Evolutionary conservation across 2,329 filamentous ascomycete species (phyloP).

Genomic region (Mycosphaerella arachidis): DNA sequence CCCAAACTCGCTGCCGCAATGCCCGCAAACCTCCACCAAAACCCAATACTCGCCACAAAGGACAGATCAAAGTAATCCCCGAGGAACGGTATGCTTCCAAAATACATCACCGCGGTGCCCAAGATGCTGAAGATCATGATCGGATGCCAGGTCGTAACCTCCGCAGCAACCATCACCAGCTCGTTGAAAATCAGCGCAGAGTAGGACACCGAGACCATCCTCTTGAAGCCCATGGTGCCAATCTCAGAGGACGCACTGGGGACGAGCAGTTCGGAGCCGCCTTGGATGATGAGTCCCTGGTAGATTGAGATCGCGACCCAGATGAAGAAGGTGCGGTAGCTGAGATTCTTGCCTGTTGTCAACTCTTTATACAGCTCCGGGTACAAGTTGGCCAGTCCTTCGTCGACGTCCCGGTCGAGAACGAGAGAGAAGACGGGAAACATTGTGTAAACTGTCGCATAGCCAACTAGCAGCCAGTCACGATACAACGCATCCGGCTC

Average conservation of each 20-base stretch:
- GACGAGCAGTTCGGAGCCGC: conserved; percentile 83
- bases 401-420: conserved; percentile 91
- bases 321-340: conserved; percentile 90
- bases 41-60: conserved; percentile 74
- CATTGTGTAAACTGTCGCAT: conserved; percentile 94
- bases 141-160: conserved; percentile 95
- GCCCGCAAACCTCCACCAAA: conserved; percentile 80
- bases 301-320: conserved; percentile 96
- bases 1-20: conserved; percentile 76
- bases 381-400: conserved; percentile 87
- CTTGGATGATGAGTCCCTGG: conserved; percentile 92
- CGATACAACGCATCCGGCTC: conserved; percentile 92
- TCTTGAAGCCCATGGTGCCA: conserved; percentile 31
- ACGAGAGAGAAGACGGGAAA: conserved; percentile 88
- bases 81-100: conserved; percentile 79
- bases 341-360: conserved; percentile 79
- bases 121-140: conserved; percentile 82
- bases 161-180: conserved; percentile 92
- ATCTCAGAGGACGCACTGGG: conserved; percentile 53
- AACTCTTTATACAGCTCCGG: conserved; percentile 97
- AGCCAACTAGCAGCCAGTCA: conserved; percentile 95
- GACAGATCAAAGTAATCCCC: conserved; percentile 82
- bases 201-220: conserved; percentile 86
- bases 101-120: conserved; percentile 75
- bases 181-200: conserved; percentile 91